Evolutionary conservation across 2,329 filamentous ascomycete genomes (phyloP), one percentile per base, ranked within the genome.

Genomic region (Sporothrix brunneoviolacea): DNA sequence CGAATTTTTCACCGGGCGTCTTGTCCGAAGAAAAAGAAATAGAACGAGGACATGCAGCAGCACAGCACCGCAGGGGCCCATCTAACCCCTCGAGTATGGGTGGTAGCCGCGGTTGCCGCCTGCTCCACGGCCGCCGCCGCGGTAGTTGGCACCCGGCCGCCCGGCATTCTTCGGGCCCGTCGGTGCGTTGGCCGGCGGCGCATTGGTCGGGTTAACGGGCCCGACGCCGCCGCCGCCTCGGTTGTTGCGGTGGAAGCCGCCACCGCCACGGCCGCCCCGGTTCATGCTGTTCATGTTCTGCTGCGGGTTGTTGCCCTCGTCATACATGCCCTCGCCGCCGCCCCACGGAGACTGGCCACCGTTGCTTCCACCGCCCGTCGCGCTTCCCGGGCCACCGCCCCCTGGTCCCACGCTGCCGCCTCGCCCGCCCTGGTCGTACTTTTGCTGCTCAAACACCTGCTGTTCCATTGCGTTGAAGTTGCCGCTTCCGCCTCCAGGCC

Each of bases 161-260:
- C 91, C 91, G 1, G 91, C 89, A 62, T 97, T 98, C 76, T 95
- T 95, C 4, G 93, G 93, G 0, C 93, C 93, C 0, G 93, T 98
- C 0, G 93, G 93, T 6, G 93, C 88, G 63, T 89, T 89, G 5
- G 86, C 84, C 18, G 88, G 88, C 13, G 83, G 80, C 8, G 71
- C 81, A 56, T 79, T 80, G 50, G 68, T 71, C 2, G 78, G 77
- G 54, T 79, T 76, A 21, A 67, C 62, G 1, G 75, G 68, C 64
- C 36, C 69, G 64, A 45, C 65, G 68, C 48, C 58, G 59, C 32
- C 53, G 13, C 19, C 16, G 28, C 39, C 44, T 19, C 44, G 24
- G 53, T 52, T 51, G 44, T 39, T 47, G 50, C 51, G 63, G 44
- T 65, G 61, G 43, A 63, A 61, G 33, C 66, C 68, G 44, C 33